phyloP scores from a whole-genome alignment of 805 yeast species.

The Kuraishia molischiana region DNA sequence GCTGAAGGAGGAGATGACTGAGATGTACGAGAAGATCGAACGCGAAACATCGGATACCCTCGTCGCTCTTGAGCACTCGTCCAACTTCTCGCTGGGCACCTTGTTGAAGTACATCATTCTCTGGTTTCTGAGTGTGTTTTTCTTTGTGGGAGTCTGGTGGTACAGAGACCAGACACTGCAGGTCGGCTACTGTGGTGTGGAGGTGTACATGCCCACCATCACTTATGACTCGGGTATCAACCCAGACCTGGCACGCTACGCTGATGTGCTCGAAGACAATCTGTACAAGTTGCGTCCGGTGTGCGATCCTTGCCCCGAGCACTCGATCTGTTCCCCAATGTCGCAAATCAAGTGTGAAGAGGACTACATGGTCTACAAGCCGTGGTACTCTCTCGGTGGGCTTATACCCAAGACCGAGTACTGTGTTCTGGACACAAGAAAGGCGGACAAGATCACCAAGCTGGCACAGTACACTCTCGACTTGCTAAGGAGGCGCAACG shows the following conservation, averaged over 20 bases:
- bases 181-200: conserved; percentile 71
- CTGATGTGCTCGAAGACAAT: conserved; percentile 29
- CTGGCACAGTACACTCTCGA: conserved; percentile 60
- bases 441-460: conserved; percentile 54
- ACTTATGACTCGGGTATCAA: conserved; percentile 5
- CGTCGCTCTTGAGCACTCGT: conserved; percentile 1
- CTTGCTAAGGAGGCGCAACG: conserved; percentile 58
- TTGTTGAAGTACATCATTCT: conserved; percentile 2
- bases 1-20: conserved; percentile 8
- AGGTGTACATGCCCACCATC: conserved; percentile 30
- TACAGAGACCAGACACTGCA: conserved; percentile 45
- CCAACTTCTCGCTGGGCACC: conserved; percentile 2
- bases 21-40: conserved; percentile 6
- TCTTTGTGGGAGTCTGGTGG: background rate
- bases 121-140: background rate
- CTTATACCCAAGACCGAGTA: conserved; percentile 48
- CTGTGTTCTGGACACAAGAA: conserved; percentile 69
- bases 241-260: conserved; percentile 10
- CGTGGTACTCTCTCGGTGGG: conserved; percentile 47
- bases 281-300: conserved; percentile 39
- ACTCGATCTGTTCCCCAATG: conserved; percentile 63
- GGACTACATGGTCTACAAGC: conserved; percentile 43
- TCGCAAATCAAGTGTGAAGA: conserved; percentile 60
- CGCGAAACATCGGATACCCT: conserved; percentile 3
- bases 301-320: conserved; percentile 74